phyloP scores from a whole-genome alignment of 352 stramenopile genomes.

The Globisporangium perplexum region DNA sequence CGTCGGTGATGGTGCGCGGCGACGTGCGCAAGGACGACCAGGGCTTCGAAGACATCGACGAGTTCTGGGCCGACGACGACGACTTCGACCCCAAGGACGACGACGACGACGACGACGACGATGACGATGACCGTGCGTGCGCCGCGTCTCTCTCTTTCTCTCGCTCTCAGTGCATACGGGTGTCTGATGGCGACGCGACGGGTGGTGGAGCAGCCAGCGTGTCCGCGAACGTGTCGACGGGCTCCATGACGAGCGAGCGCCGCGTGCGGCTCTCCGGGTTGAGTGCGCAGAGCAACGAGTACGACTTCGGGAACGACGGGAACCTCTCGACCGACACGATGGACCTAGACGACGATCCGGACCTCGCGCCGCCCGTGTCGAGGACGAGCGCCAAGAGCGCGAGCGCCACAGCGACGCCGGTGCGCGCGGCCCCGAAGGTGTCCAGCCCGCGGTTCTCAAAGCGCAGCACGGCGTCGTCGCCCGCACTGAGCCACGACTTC shows the following conservation, averaged over 20 bases:
- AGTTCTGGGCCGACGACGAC: conserved; percentile 77
- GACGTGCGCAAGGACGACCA: conserved; percentile 73
- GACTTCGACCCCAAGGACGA: conserved; percentile 15
- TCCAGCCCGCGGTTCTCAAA: conserved; percentile 11
- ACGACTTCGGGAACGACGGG: conserved; percentile 15
- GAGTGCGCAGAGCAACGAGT: conserved; percentile 24
- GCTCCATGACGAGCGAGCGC: conserved; percentile 42
- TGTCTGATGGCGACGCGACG: not conserved
- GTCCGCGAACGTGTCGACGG: conserved; percentile 37
- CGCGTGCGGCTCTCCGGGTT: conserved; percentile 34
- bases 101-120: conserved; percentile 34
- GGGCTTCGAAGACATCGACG: conserved; percentile 84
- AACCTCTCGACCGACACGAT: conserved; percentile 19
- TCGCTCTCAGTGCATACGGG: conserved; percentile 1
- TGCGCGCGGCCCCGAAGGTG: conserved; percentile 3
- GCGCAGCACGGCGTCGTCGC: conserved; percentile 15
- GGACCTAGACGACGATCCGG: conserved; percentile 14
- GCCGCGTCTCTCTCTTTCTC: too few species aligned
- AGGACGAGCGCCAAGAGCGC: not conserved
- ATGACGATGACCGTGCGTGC: conserved; percentile 29
- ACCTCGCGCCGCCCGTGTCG: not conserved
- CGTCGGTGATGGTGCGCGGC: conserved; percentile 46
- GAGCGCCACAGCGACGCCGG: conserved; percentile 1
- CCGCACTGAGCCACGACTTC: conserved; percentile 13
- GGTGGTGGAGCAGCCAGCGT: conserved; percentile 18